These are phyloP conservation scores for Emmonsiellopsis sp. DNA, from an alignment of 2,329 filamentous ascomycete species.

Conservation along the genomic window DNA sequence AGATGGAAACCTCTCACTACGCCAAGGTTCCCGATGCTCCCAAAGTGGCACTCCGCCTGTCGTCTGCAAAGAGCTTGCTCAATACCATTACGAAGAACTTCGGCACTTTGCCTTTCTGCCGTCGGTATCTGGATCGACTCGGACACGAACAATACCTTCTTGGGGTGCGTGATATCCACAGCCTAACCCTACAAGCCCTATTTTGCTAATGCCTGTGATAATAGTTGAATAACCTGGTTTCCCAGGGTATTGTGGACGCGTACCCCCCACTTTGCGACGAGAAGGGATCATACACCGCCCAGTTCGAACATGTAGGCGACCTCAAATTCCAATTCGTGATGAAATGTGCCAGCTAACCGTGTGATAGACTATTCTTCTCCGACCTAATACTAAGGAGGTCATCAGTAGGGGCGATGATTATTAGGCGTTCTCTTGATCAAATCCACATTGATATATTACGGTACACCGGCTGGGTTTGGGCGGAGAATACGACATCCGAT, in stretches of 20 bases:
- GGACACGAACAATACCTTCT: conserved; percentile 91
- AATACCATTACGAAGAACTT: conserved; percentile 95
- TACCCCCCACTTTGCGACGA: conserved; percentile 86
- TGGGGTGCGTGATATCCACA: conserved; percentile 51
- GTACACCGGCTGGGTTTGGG: too few relatives aligned
- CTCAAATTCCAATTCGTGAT: not conserved
- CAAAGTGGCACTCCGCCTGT: conserved; percentile 65
- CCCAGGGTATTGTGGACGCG: conserved; percentile 73
- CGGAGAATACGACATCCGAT: too few relatives aligned
- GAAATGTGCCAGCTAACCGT: conserved; percentile 9
- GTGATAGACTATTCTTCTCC: conserved; percentile 61
- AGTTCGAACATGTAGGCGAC: conserved; percentile 79
- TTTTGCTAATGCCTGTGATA: conserved; percentile 19
- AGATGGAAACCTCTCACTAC: conserved; percentile 81
- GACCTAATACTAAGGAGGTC: conserved; percentile 76
- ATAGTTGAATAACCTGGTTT: conserved; percentile 77
- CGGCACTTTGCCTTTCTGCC: conserved; percentile 81
- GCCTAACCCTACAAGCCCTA: not conserved
- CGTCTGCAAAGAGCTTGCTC: conserved; percentile 75
- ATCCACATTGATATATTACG: too few relatives aligned
- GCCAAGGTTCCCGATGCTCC: conserved; percentile 64
- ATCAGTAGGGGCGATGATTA: conserved; percentile 81
- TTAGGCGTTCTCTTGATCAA: conserved; percentile 33
- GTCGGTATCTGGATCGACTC: conserved; percentile 83
- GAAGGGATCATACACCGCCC: conserved; percentile 90